Evolutionary conservation across 441 rosid species (phyloP).

Genomic region (Biscutella auriculata): DNA sequence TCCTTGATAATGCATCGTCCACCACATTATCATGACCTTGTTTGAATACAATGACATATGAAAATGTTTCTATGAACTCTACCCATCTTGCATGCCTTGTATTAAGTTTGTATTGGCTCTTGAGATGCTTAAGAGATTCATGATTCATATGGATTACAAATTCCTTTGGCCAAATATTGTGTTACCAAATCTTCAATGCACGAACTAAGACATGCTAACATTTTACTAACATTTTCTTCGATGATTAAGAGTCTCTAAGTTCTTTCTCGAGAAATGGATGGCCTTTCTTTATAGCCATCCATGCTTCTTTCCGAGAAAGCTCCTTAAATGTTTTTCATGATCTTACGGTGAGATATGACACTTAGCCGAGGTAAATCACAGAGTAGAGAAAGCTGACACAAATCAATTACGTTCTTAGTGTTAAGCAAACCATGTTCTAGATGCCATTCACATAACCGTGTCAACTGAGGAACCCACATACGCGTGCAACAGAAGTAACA

Average conservation of each 20-base stretch:
- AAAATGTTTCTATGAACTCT: too few relatives aligned
- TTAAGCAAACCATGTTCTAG: conserved; percentile 54
- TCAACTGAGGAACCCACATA: conserved; percentile 57
- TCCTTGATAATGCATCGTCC: too few relatives aligned
- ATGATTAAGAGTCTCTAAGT: conserved; percentile 37
- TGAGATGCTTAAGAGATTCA: too few relatives aligned
- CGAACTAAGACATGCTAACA: too few relatives aligned
- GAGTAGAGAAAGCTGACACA: conserved; percentile 65
- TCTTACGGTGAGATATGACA: conserved; percentile 53
- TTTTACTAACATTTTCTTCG: conserved; percentile 42
- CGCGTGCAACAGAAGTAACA: conserved; percentile 65
- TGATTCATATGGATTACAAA: too few relatives aligned
- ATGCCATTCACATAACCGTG: conserved; percentile 45
- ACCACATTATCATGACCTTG: too few relatives aligned
- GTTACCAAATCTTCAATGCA: too few relatives aligned
- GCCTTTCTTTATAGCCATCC: conserved; percentile 67
- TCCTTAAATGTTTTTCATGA: conserved; percentile 38
- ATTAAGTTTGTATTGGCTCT: too few relatives aligned
- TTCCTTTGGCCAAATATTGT: too few relatives aligned
- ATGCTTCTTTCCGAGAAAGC: conserved; percentile 51
- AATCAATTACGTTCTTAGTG: conserved; percentile 57
- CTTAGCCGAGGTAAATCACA: conserved; percentile 74
- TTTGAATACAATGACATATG: too few relatives aligned
- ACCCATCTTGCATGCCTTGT: too few relatives aligned
- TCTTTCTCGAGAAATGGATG: conserved; percentile 70